phyloP scores from a whole-genome alignment of 176 grass and related monocot species.

The Thalia dealbata region DNA sequence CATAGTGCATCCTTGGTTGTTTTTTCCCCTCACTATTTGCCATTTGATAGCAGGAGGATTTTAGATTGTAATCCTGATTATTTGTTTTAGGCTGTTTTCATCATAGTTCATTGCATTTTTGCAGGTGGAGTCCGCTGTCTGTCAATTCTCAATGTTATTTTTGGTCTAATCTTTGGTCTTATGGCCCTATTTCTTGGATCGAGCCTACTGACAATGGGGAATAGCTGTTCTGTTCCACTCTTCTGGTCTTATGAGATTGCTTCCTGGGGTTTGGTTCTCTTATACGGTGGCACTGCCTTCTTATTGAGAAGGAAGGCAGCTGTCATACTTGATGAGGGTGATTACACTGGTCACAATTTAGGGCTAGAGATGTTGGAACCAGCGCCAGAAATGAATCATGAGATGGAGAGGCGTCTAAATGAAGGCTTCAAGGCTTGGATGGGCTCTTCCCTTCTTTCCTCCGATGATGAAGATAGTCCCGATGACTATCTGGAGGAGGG shows the following conservation, averaged over 20 bases:
- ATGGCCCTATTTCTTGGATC: conserved; percentile 91
- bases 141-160: conserved; percentile 64
- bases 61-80: not conserved
- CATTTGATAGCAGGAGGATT: not conserved
- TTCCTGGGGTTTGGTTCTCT: conserved; percentile 68
- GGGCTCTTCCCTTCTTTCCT: conserved; percentile 86
- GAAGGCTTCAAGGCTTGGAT: conserved; percentile 94
- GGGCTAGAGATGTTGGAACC: conserved; percentile 85
- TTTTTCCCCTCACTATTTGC: not conserved
- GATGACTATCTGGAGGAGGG: conserved; percentile 68
- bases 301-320: conserved; percentile 78
- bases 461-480: conserved; percentile 61
- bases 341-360: conserved; percentile 46
- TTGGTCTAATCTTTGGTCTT: conserved; percentile 61
- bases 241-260: conserved; percentile 95
- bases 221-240: conserved; percentile 74
- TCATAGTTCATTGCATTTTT: conserved; percentile 4
- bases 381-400: conserved; percentile 43
- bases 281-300: conserved; percentile 68
- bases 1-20: too few relatives aligned
- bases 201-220: conserved; percentile 59
- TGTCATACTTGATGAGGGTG: conserved; percentile 51
- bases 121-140: conserved; percentile 80
- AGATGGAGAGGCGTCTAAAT: conserved; percentile 58
- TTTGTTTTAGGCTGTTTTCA: not conserved